Percentiles rank a stretch among this genome's conserved stretches.
phyloP scores from a whole-genome alignment of 2,329 filamentous ascomycete species.

The Penicillium sclerotigenum region DNA sequence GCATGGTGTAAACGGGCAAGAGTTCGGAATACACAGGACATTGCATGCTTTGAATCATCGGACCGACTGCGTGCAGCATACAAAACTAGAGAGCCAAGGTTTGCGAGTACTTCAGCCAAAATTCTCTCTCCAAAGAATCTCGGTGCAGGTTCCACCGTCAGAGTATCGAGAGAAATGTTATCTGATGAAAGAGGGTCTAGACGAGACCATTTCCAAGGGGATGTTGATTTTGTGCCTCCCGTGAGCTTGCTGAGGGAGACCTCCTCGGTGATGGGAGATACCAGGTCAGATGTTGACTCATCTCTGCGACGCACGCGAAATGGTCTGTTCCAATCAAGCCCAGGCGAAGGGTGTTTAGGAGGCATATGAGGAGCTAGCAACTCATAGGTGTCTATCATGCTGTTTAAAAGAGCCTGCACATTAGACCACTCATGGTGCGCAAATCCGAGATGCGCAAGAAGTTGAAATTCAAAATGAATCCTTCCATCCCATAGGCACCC shows the following conservation, averaged over 20 bases:
- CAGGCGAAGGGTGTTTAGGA: constrained; percentile 4
- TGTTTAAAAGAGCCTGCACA: constrained; percentile 39
- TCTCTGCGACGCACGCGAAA: neutral
- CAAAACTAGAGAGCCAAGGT: constrained; percentile 42
- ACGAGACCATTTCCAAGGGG: neutral
- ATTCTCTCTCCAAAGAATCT: constrained; percentile 23
- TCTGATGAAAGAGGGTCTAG: constrained; percentile 8
- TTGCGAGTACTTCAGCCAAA: constrained; percentile 41
- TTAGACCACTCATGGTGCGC: constrained; percentile 40
- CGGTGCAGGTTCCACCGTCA: constrained; percentile 27
- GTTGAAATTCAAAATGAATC: constrained; percentile 29
- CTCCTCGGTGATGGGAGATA: constrained; percentile 6
- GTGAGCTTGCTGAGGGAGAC: constrained; percentile 34
- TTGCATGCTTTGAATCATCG: constrained; percentile 37
- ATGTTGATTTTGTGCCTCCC: constrained; percentile 7
- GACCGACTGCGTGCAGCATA: constrained; percentile 37
- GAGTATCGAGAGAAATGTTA: constrained; percentile 16
- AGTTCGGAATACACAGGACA: constrained; percentile 45
- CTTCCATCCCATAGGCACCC: constrained; percentile 33
- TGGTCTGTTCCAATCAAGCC: constrained; percentile 14
- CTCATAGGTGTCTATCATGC: constrained; percentile 39
- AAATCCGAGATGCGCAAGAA: constrained; percentile 42
- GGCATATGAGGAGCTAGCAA: constrained; percentile 19
- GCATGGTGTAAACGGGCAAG: constrained; percentile 47
- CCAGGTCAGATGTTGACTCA: neutral